Evolutionary conservation across 140 eudicot species (phyloP).

Genomic region (Erigeron philadelphicus): DNA sequence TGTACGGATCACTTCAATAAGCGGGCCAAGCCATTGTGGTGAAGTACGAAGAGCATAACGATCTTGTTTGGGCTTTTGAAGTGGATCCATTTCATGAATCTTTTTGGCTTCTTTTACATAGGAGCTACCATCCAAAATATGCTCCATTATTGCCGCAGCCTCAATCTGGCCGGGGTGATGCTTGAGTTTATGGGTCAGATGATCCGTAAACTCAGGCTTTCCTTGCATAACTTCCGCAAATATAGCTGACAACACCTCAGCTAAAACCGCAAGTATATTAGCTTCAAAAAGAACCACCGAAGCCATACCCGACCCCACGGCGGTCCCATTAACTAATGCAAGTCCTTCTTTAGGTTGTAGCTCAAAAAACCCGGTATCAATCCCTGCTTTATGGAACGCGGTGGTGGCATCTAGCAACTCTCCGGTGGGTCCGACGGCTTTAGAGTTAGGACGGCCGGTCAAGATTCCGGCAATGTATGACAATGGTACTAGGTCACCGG

Average conservation of each 20-base stretch:
- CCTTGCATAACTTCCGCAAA: conserved; percentile 64
- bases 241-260: conserved; percentile 46
- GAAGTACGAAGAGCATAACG: conserved; percentile 61
- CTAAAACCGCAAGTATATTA: conserved; percentile 43
- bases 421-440: conserved; percentile 29
- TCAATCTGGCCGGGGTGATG: conserved; percentile 68
- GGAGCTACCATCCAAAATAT: conserved; percentile 50
- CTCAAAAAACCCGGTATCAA: conserved; percentile 29
- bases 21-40: conserved; percentile 63
- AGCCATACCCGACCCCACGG: conserved; percentile 56
- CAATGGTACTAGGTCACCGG: conserved; percentile 32
- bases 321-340: conserved; percentile 55
- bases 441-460: conserved; percentile 28
- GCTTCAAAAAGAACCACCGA: conserved; percentile 55
- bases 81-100: conserved; percentile 47
- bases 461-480: conserved; percentile 34
- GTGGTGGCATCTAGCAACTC: conserved; percentile 14
- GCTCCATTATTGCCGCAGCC: conserved; percentile 61
- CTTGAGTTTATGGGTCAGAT: conserved; percentile 57
- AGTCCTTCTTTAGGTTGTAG: conserved; percentile 59
- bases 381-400: conserved; percentile 13
- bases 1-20: conserved; percentile 52
- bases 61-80: conserved; percentile 60
- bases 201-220: conserved; percentile 54
- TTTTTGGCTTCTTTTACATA: conserved; percentile 44